phyloP scores from a whole-genome alignment of 805 yeast species.

The Candida ipomoeae region DNA sequence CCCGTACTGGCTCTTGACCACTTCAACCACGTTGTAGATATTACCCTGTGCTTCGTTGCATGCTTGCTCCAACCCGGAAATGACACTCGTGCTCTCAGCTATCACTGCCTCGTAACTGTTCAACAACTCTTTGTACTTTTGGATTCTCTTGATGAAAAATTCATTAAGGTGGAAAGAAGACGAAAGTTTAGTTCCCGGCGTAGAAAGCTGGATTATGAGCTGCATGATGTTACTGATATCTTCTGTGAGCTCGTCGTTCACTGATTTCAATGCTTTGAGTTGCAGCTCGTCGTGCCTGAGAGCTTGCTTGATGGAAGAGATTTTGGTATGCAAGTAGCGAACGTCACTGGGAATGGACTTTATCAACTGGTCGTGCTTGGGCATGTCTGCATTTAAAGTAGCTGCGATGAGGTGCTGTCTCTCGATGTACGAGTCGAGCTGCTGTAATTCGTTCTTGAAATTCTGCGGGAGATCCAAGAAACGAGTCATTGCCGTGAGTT shows the following conservation, averaged over 20 bases:
- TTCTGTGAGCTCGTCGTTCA: conserved; percentile 40
- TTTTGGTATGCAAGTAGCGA: conserved; percentile 55
- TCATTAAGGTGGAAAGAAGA: conserved; percentile 52
- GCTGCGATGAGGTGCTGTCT: conserved; percentile 71
- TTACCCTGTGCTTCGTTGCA: conserved; percentile 39
- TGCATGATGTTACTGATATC: conserved; percentile 53
- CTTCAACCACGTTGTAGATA: conserved; percentile 48
- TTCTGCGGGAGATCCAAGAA: conserved; percentile 71
- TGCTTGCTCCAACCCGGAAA: conserved; percentile 39
- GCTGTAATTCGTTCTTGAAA: conserved; percentile 64
- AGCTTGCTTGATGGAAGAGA: conserved; percentile 64
- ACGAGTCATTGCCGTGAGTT: conserved; percentile 67
- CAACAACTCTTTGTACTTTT: conserved; percentile 44
- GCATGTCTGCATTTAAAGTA: conserved; percentile 55
- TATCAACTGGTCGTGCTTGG: conserved; percentile 60
- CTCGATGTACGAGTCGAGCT: conserved; percentile 67
- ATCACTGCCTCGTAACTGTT: conserved; percentile 60
- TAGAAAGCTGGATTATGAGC: conserved; percentile 47
- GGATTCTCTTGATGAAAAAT: conserved; percentile 50
- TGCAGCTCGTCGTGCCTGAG: conserved; percentile 44
- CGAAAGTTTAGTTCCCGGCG: conserved; percentile 55
- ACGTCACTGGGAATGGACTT: conserved; percentile 73
- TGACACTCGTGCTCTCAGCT: conserved; percentile 54
- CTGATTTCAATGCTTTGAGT: conserved; percentile 29
- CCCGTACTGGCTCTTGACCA: conserved; percentile 63